phyloP scores from a whole-genome alignment of 805 yeast genomes.

The Yamadazyma insecticola region DNA sequence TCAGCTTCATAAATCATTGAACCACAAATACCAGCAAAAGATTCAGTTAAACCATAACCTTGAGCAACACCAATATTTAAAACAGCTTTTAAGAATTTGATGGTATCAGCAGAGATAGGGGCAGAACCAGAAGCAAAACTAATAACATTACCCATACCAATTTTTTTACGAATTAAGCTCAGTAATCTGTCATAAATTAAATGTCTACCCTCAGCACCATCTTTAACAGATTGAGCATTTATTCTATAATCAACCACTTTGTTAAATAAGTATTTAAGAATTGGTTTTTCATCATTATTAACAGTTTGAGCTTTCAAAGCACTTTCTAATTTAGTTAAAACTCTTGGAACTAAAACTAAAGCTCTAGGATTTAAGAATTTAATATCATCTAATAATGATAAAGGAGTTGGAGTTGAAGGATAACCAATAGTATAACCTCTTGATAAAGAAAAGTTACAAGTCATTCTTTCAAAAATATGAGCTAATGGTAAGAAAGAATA shows the following conservation, averaged over 20 bases:
- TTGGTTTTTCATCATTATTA: slow-evolving; percentile 21
- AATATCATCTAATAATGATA: slow-evolving; percentile 25
- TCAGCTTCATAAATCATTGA: slow-evolving; percentile 37
- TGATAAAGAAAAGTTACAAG: slow-evolving; percentile 38
- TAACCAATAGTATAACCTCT: slow-evolving; percentile 52
- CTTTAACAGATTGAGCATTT: slow-evolving; percentile 29
- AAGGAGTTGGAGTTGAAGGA: slow-evolving; percentile 34
- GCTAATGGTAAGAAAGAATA: slow-evolving; percentile 54
- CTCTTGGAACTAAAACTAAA: slow-evolving; percentile 34
- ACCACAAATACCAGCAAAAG: slow-evolving; percentile 52
- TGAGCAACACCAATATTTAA: slow-evolving; percentile 54
- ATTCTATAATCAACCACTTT: slow-evolving; percentile 18
- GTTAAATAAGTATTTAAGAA: slow-evolving; percentile 18
- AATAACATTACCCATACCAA: slow-evolving; percentile 27
- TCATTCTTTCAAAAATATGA: slow-evolving; percentile 52
- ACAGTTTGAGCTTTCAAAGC: slow-evolving; percentile 20
- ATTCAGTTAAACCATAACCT: slow-evolving; percentile 72
- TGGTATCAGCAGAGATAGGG: slow-evolving; percentile 60
- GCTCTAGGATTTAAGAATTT: slow-evolving; percentile 22
- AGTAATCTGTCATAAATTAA: slow-evolving; percentile 28
- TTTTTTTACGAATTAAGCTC: slow-evolving; percentile 31
- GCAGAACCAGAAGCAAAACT: slow-evolving; percentile 52
- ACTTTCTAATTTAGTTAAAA: slow-evolving; percentile 30
- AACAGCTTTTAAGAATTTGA: slow-evolving; percentile 55
- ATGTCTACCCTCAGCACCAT: slow-evolving; percentile 32